phyloP scores from a whole-genome alignment of 1,284 basidiomycete genomes.

The Malassezia obtusa region DNA sequence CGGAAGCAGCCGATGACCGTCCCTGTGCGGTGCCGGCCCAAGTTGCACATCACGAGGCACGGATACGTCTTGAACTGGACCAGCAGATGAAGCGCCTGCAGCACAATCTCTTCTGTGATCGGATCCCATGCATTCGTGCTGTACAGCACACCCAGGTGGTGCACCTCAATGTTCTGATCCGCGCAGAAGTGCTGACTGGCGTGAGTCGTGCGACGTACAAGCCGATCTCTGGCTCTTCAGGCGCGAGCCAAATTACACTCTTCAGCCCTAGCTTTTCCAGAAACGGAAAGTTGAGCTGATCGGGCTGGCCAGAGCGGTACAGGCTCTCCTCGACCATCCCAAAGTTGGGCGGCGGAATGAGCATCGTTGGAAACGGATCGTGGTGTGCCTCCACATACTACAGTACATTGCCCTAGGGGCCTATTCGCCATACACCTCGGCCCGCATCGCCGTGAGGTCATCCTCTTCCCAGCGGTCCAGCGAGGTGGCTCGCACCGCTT shows the following conservation, averaged over 20 bases:
- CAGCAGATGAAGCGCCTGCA: slow-evolving; percentile 52
- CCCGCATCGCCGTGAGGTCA: slow-evolving; percentile 24
- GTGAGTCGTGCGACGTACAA: slow-evolving; percentile 46
- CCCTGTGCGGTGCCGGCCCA: slow-evolving; percentile 53
- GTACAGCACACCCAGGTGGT: slow-evolving; percentile 50
- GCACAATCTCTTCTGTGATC: slow-evolving; percentile 53
- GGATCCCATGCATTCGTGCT: slow-evolving; percentile 49
- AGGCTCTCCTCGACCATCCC: slow-evolving; percentile 54
- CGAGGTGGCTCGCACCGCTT: slow-evolving; percentile 24
- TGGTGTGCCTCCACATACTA: slow-evolving; percentile 5
- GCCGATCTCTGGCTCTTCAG: slow-evolving; percentile 52
- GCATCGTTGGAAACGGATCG: slow-evolving; percentile 22
- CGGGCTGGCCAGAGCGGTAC: slow-evolving; percentile 53
- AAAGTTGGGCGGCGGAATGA: slow-evolving; percentile 54
- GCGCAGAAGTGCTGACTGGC: slow-evolving; percentile 31
- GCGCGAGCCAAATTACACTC: slow-evolving; percentile 54
- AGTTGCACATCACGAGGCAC: slow-evolving; percentile 53
- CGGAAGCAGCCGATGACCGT: slow-evolving; percentile 53
- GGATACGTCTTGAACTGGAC: slow-evolving; percentile 52
- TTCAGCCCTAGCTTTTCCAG: slow-evolving; percentile 52
- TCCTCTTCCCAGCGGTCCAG: slow-evolving; percentile 17
- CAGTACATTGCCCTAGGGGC: neutral
- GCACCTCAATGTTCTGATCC: slow-evolving; percentile 46
- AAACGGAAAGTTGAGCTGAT: slow-evolving; percentile 54
- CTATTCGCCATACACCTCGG: slow-evolving; percentile 39